Conservation (phyloP, 2,329 filamentous ascomycete species). For the Monosporascus ibericus region DNA sequence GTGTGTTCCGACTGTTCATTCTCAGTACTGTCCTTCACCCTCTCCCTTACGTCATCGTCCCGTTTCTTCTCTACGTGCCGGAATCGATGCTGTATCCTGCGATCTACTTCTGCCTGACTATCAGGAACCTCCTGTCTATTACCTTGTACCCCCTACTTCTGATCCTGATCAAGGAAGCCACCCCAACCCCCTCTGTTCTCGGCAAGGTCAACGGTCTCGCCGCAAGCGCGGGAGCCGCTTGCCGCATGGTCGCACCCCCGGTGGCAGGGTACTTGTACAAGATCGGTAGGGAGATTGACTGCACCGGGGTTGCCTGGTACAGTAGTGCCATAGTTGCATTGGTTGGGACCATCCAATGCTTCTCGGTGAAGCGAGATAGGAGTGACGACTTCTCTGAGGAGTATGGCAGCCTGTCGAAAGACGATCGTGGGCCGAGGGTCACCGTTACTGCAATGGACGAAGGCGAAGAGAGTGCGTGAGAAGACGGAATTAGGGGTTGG, state of each 20-base stretch:
- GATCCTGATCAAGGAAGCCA: slow-evolving; percentile 63
- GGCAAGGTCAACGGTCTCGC: slow-evolving; percentile 62
- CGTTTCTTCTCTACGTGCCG: slow-evolving; percentile 51
- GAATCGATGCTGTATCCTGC: slow-evolving; percentile 43
- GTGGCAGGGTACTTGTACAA: slow-evolving; percentile 59
- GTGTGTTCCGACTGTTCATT: slow-evolving; percentile 55
- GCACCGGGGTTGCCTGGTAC: slow-evolving; percentile 59
- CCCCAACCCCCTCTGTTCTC: slow-evolving; percentile 47
- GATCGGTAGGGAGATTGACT: slow-evolving; percentile 51
- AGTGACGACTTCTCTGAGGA: slow-evolving; percentile 11
- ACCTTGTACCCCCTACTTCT: slow-evolving; percentile 60
- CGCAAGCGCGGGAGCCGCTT: slow-evolving; percentile 59
- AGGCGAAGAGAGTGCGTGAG: slow-evolving; percentile 1
- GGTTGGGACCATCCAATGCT: slow-evolving; percentile 55
- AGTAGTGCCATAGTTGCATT: slow-evolving; percentile 51
- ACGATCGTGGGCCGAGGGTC: background rate
- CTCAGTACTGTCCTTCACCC: slow-evolving; percentile 55
- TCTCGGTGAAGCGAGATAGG: slow-evolving; percentile 37
- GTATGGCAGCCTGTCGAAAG: slow-evolving; percentile 2
- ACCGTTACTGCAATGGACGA: slow-evolving; percentile 10
- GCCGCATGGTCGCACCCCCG: slow-evolving; percentile 61
- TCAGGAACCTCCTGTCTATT: slow-evolving; percentile 57
- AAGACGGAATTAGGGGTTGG: too few species aligned
- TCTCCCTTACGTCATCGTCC: slow-evolving; percentile 54
- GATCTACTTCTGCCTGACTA: slow-evolving; percentile 51